A percentile compares a stretch with the other conserved stretches of the same genome.
Conservation (phyloP, 805 yeast species). For the Candida coleopterorum region DNA sequence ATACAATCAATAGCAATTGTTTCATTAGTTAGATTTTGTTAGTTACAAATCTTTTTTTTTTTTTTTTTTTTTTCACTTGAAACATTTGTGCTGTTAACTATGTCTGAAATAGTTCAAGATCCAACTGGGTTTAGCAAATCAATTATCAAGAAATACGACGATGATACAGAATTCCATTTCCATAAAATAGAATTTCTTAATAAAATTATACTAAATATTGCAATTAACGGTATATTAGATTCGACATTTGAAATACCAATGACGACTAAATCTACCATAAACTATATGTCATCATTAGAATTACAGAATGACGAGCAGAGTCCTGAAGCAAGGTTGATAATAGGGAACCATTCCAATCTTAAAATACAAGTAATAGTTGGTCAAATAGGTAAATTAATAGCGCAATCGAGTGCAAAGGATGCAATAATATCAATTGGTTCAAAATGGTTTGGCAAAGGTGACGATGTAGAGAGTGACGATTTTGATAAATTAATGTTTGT, state of each 20-base stretch:
- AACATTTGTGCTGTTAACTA: not conserved
- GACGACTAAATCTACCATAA: constrained; percentile 18
- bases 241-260: constrained; percentile 44
- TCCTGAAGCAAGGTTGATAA: constrained; percentile 38
- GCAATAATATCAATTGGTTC: constrained; percentile 43
- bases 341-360: constrained; percentile 45
- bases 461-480: constrained; percentile 24
- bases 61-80: not conserved
- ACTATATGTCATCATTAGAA: constrained; percentile 13
- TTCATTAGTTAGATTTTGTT: too few species aligned
- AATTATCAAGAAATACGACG: constrained; percentile 1
- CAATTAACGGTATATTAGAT: constrained; percentile 44
- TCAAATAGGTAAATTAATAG: constrained; percentile 42
- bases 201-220: constrained; percentile 33
- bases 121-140: constrained; percentile 11
- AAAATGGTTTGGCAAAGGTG: constrained; percentile 41
- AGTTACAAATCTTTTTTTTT: not conserved
- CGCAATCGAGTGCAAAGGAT: constrained; percentile 32
- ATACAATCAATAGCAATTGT: too few species aligned
- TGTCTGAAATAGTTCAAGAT: constrained; percentile 9
- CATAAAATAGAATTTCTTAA: constrained; percentile 34
- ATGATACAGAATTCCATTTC: constrained; percentile 15
- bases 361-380: constrained; percentile 46
- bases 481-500: constrained; percentile 44
- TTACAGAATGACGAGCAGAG: constrained; percentile 19